These are phyloP conservation scores for Xylaria digitata DNA, from an alignment of 2,329 filamentous ascomycete species.

Conservation along the genomic window DNA sequence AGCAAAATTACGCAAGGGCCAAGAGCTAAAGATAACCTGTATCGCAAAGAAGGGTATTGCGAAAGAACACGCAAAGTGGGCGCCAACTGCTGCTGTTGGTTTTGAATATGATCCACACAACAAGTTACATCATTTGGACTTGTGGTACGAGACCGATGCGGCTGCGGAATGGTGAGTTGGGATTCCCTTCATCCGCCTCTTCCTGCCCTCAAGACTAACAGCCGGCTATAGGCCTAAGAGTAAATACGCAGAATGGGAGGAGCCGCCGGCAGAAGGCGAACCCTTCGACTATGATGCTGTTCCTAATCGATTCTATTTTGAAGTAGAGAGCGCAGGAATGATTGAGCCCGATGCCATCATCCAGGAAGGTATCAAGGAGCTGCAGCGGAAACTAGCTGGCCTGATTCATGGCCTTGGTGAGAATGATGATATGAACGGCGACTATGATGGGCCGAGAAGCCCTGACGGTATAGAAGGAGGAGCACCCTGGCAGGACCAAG, in stretches of 20 bases:
- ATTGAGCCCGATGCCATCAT: conserved; percentile 92
- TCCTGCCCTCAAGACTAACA: conserved; percentile 39
- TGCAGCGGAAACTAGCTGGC: conserved; percentile 89
- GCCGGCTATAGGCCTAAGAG: conserved; percentile 77
- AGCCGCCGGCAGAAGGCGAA: conserved; percentile 82
- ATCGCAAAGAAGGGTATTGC: conserved; percentile 98
- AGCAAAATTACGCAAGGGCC: conserved; percentile 87
- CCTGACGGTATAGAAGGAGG: conserved; percentile 71
- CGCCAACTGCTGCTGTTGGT: conserved; percentile 88
- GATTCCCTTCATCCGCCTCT: conserved; percentile 7
- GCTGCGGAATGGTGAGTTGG: conserved; percentile 81
- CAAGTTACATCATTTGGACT: conserved; percentile 88
- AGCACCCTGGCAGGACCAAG: conserved; percentile 69
- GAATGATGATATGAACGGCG: conserved; percentile 66
- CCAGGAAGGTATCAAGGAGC: conserved; percentile 84
- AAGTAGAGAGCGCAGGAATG: conserved; percentile 89
- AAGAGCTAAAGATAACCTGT: conserved; percentile 90
- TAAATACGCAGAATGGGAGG: conserved; percentile 83
- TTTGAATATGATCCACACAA: conserved; percentile 99
- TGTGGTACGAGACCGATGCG: conserved; percentile 93
- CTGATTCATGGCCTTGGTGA: conserved; percentile 74
- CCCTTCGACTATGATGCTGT: conserved; percentile 91
- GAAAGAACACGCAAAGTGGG: conserved; percentile 99
- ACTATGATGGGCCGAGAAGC: conserved; percentile 73
- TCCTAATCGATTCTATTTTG: conserved; percentile 88